These are phyloP conservation scores for Kokia cookei DNA, from an alignment of 441 rosid species.

Conservation along the genomic window DNA sequence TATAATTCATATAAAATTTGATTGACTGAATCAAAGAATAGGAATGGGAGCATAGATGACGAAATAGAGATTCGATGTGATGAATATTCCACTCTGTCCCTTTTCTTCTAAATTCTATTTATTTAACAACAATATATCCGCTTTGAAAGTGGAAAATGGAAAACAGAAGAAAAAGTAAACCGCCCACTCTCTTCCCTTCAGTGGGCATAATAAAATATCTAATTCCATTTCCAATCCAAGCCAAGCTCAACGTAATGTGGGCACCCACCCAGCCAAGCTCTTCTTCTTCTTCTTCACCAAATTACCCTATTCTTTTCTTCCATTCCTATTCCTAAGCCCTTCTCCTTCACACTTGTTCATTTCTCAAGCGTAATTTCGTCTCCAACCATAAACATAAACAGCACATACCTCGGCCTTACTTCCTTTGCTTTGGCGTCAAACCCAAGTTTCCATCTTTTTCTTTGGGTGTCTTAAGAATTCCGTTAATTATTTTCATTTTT, in stretches of 20 bases:
- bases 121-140: no score
- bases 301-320: background rate
- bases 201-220: no score
- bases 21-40: no score
- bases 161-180: background rate
- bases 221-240: background rate
- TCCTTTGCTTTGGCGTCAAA: conserved; percentile 34
- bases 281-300: background rate
- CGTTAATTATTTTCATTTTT: conserved; percentile 6
- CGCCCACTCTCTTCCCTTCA: background rate
- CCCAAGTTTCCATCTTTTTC: conserved; percentile 16
- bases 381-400: background rate
- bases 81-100: no score
- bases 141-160: no score
- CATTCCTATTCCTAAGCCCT: background rate
- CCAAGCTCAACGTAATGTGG: background rate
- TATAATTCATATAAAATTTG: no score
- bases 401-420: background rate
- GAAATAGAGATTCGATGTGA: no score
- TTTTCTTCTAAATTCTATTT: no score
- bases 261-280: background rate
- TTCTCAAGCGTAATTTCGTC: conserved; percentile 12
- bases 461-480: conserved; percentile 24
- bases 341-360: background rate
- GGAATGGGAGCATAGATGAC: no score